Conservation (phyloP, 805 yeast genomes). For the Blastobotrys robertii region DNA sequence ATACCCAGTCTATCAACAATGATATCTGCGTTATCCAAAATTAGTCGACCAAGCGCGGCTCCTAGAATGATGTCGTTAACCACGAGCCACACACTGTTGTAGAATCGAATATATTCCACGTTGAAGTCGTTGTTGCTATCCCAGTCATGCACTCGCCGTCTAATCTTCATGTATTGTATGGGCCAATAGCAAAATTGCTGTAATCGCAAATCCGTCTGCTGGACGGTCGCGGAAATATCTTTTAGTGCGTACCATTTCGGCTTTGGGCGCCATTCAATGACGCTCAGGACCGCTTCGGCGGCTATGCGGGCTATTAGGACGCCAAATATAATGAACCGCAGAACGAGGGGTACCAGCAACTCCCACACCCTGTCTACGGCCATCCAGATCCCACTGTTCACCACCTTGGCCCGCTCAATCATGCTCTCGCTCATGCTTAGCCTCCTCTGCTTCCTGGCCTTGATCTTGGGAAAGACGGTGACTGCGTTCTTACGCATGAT, state of each 20-base stretch:
- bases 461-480: conserved; percentile 18
- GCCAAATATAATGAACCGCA: conserved; percentile 12
- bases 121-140: conserved; percentile 31
- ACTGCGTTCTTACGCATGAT: conserved; percentile 19
- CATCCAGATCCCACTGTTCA: conserved; percentile 8
- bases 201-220: conserved; percentile 69
- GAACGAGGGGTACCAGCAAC: conserved; percentile 9
- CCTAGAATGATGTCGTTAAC: conserved; percentile 78
- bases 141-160: conserved; percentile 34
- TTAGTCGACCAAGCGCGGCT: conserved; percentile 40
- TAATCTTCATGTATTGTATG: conserved; percentile 55
- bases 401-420: conserved; percentile 11
- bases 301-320: conserved; percentile 20
- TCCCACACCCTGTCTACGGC: conserved; percentile 4
- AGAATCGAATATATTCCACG: conserved; percentile 49
- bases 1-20: conserved; percentile 20
- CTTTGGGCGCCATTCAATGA: conserved; percentile 23
- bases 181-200: conserved; percentile 75
- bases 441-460: conserved; percentile 12
- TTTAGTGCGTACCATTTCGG: conserved; percentile 18
- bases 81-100: conserved; percentile 83
- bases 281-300: conserved; percentile 24
- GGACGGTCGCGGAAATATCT: conserved; percentile 51
- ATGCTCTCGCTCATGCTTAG: conserved; percentile 18
- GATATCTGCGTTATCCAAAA: conserved; percentile 31